Percentiles rank a stretch among this genome's conserved stretches.
These are phyloP conservation scores for Stagonosporopsis cucurbitacearum DNA, from an alignment of 2,329 filamentous ascomycete species.

Conservation along the genomic window DNA sequence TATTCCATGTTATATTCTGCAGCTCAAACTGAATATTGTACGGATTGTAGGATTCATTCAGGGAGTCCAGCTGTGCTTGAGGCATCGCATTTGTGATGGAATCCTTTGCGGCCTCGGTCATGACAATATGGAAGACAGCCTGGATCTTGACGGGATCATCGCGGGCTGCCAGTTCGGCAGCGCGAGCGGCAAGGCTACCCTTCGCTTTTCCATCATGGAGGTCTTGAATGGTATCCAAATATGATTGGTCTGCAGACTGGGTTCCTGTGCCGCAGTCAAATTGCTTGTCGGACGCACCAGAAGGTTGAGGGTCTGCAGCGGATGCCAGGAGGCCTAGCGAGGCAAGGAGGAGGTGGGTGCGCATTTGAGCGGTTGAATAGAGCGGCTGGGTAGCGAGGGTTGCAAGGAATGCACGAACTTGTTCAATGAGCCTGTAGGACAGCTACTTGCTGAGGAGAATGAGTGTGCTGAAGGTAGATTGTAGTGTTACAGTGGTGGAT, in stretches of 20 bases:
- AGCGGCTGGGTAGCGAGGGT: conserved; percentile 17
- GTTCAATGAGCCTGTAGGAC: conserved; percentile 18
- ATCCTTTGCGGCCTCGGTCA: conserved; percentile 43
- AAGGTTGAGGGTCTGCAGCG: conserved; percentile 22
- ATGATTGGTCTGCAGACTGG: conserved; percentile 46
- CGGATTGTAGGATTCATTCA: conserved; percentile 55
- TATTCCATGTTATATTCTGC: conserved; percentile 56
- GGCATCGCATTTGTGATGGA: conserved; percentile 53
- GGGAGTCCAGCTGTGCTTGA: conserved; percentile 43
- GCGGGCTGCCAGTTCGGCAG: conserved; percentile 29
- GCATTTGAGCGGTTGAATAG: conserved; percentile 30
- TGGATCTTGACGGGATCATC: conserved; percentile 47
- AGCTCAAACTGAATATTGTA: conserved; percentile 62
- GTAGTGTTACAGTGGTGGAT: conserved; percentile 15
- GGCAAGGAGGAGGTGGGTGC: conserved; percentile 42
- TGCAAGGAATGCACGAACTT: conserved; percentile 30
- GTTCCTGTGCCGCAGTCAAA: conserved; percentile 54
- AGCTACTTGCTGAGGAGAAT: conserved; percentile 19
- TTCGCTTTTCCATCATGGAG: conserved; percentile 40
- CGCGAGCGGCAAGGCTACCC: conserved; percentile 37
- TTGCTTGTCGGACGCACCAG: conserved; percentile 31
- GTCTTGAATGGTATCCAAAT: conserved; percentile 46
- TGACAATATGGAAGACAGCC: conserved; percentile 55
- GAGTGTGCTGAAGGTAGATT: conserved; percentile 20
- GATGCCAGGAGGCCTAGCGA: conserved; percentile 35